A percentile compares a stretch with the other conserved stretches of the same genome.
Evolutionary conservation across 2,329 filamentous ascomycete species (phyloP).

Genomic region (Thermoascus crustaceus): DNA sequence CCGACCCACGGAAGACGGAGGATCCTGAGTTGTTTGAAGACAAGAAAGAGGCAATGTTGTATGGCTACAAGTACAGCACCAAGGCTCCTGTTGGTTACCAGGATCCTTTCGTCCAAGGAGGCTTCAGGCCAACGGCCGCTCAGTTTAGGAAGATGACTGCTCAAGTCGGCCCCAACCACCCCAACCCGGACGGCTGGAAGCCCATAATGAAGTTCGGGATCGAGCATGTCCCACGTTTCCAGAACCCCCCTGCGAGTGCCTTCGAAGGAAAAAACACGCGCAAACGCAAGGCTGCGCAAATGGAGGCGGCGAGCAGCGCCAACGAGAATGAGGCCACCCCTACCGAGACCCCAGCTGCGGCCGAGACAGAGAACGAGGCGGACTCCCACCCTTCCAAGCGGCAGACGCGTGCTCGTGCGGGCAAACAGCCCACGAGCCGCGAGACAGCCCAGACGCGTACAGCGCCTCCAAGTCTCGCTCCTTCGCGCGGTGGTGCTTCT

Average conservation of each 20-base stretch:
- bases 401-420: conserved; percentile 23
- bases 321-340: conserved; percentile 21
- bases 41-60: conserved; percentile 53
- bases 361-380: conserved; percentile 22
- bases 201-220: conserved; percentile 29
- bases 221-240: conserved; percentile 29
- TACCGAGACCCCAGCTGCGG: conserved; percentile 17
- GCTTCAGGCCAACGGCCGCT: conserved; percentile 37
- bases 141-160: conserved; percentile 33
- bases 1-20: conserved; percentile 45
- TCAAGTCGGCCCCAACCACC: conserved; percentile 27
- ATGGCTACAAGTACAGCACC: conserved; percentile 51
- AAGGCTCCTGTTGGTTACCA: conserved; percentile 42
- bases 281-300: conserved; percentile 30
- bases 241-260: conserved; percentile 23
- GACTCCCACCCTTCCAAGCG: conserved; percentile 19
- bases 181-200: conserved; percentile 36
- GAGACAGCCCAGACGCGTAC: conserved; percentile 13
- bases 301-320: conserved; percentile 21
- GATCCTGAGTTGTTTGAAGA: conserved; percentile 47
- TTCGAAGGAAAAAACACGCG: conserved; percentile 23
- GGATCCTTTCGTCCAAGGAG: conserved; percentile 49
- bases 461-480: conserved; percentile 10
- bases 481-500: conserved; percentile 1
- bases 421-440: conserved; percentile 16